These are phyloP conservation scores for Calycina herbarum DNA, from an alignment of 2,329 filamentous ascomycete species.

Conservation along the genomic window DNA sequence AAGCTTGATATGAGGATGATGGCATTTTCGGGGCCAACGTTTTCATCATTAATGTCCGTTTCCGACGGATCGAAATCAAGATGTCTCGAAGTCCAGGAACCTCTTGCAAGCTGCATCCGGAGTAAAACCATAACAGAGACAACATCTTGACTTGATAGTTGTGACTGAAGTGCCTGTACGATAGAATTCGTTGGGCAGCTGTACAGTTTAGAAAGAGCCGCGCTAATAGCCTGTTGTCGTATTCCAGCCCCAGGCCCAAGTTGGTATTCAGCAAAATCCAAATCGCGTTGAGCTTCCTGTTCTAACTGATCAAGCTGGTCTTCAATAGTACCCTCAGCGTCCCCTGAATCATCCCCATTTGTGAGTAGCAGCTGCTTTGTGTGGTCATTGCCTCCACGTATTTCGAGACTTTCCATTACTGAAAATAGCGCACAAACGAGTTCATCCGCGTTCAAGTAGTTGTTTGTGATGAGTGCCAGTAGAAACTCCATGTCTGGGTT, in stretches of 20 bases:
- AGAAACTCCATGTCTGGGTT: constrained; percentile 69
- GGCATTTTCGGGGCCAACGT: constrained; percentile 59
- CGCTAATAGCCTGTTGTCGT: constrained; percentile 63
- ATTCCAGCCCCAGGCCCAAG: constrained; percentile 63
- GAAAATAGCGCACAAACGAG: constrained; percentile 65
- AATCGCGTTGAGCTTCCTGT: constrained; percentile 62
- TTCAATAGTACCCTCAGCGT: constrained; percentile 28
- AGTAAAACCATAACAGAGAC: constrained; percentile 71
- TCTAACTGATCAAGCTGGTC: constrained; percentile 52
- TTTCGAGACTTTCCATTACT: constrained; percentile 68
- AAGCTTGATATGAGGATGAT: constrained; percentile 72
- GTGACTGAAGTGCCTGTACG: constrained; percentile 61
- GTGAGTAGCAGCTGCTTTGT: constrained; percentile 32
- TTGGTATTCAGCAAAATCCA: constrained; percentile 67
- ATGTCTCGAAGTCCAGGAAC: constrained; percentile 75
- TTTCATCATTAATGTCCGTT: constrained; percentile 48
- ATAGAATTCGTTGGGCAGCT: constrained; percentile 61
- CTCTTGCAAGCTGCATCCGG: constrained; percentile 70
- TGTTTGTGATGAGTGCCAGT: constrained; percentile 63
- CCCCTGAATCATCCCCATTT: constrained; percentile 24
- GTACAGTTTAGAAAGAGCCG: constrained; percentile 69
- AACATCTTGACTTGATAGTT: constrained; percentile 66
- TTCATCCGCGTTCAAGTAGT: constrained; percentile 65
- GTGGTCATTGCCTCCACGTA: constrained; percentile 38
- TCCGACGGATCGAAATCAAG: constrained; percentile 52